Evolutionary conservation across 2,329 filamentous ascomycete species (phyloP), one percentile per base, ranked within the genome.

Genomic region (Neopestalotiopsis clavispora): DNA sequence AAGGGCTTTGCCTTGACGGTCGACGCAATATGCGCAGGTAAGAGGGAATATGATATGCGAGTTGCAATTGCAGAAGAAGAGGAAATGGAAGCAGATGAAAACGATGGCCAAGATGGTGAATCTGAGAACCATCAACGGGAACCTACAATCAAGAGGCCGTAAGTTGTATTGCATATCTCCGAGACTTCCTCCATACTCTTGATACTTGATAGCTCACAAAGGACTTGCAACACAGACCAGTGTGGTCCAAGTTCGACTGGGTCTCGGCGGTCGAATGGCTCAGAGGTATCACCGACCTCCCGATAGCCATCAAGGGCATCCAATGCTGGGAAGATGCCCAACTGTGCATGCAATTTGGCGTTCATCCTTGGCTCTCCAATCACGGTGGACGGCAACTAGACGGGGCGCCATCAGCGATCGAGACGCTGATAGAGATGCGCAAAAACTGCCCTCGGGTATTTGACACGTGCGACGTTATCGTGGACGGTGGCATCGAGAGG

Each of bases 251-350:
- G 9, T 60, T 57, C 32, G 40, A 40, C 52, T 60, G 72, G 76
- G 13, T 74, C 74, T 57, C 72, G 77, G 17, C 92, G 4, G 81
- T 97, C 67, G 89, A 92, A 4, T 98, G 95, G 95, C 84, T 98
- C 72, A 85, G 87, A 12, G 84, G 89, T 78, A 92, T 96, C 74
- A 97, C 95, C 0, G 85, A 90, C 68, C 86, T 97, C 72, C 94
- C 95, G 2, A 94, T 98, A 71, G 90, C 98, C 23, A 85, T 98
- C 64, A 98, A 98, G 84, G 95, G 95, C n/a, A 78, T 98, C 20
- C 95, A 98, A 80, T 95, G 94, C 12, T 93, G 97, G 74, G 95
- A 98, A 80, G 95, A 98, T 78, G 95, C 94, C 0, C 93, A 28
- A 14, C 34, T 63, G 10, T 63, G 60, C 23, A 23, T 45, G 92